These are phyloP conservation scores for Trypanosoma caninum DNA, from an alignment of 208 protist genomes.

Conservation along the genomic window DNA sequence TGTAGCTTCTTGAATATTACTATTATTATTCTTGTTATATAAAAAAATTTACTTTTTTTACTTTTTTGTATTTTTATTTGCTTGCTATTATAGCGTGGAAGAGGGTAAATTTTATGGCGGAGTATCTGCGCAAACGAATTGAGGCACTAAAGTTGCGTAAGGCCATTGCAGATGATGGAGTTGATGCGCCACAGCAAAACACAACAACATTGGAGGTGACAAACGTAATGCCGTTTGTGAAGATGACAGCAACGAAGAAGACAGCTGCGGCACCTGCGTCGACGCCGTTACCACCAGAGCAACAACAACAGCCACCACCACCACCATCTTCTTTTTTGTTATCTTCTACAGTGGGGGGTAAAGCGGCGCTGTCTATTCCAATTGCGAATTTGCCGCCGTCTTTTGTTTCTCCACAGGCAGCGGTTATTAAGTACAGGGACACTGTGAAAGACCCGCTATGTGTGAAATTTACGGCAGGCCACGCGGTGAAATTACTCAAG, in stretches of 20 bases:
- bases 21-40: too few relatives aligned
- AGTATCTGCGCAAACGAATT: conserved; percentile 7
- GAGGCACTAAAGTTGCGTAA: conserved; percentile 15
- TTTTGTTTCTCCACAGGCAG: conserved; percentile 44
- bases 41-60: too few relatives aligned
- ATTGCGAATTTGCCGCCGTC: conserved; percentile 37
- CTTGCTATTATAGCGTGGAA: neutral
- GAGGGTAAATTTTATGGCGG: conserved; percentile 3
- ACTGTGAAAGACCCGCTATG: conserved; percentile 43
- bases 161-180: conserved; percentile 6
- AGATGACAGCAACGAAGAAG: too few relatives aligned
- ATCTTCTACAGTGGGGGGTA: neutral
- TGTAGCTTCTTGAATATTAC: too few relatives aligned
- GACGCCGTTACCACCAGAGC: neutral
- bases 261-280: neutral
- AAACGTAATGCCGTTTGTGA: too few relatives aligned
- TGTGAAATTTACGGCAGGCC: conserved; percentile 28
- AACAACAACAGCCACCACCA: neutral
- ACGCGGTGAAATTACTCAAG: conserved; percentile 24
- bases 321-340: neutral
- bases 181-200: neutral
- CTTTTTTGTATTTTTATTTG: too few relatives aligned
- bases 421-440: conserved; percentile 56
- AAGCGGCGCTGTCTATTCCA: neutral
- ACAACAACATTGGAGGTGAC: too few relatives aligned